Evolutionary conservation across 805 yeast genomes (phyloP).

Genomic region (Kodamaea restingae): DNA sequence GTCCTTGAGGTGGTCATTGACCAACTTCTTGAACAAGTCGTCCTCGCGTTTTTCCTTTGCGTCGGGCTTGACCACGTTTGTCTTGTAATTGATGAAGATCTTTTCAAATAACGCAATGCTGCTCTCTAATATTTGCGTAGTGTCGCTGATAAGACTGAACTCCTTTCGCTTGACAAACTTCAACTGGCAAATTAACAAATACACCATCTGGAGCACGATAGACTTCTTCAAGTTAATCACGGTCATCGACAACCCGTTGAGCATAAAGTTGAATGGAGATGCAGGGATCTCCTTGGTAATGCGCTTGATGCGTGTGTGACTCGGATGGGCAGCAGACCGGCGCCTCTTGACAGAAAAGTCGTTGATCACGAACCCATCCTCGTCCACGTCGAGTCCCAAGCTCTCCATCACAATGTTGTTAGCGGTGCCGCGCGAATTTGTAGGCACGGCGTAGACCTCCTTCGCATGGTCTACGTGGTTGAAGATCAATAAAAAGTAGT

Average conservation of each 20-base stretch:
- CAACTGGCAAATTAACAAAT: constrained; percentile 37
- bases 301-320: constrained; percentile 11
- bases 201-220: constrained; percentile 40
- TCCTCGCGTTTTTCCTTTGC: constrained; percentile 28
- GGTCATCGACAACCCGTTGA: constrained; percentile 41
- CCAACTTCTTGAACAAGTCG: constrained; percentile 32
- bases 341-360: constrained; percentile 40
- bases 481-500: constrained; percentile 35
- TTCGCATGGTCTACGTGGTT: constrained; percentile 21
- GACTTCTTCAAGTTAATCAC: constrained; percentile 42
- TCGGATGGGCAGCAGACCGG: constrained; percentile 12
- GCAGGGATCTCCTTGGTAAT: constrained; percentile 27
- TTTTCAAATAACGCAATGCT: constrained; percentile 33
- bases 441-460: constrained; percentile 8
- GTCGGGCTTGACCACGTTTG: constrained; percentile 18
- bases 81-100: constrained; percentile 37
- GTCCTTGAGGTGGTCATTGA: constrained; percentile 37
- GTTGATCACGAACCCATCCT: constrained; percentile 43
- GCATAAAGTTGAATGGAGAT: constrained; percentile 39
- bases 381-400: constrained; percentile 39
- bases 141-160: constrained; percentile 9
- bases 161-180: constrained; percentile 30
- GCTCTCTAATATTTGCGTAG: constrained; percentile 18
- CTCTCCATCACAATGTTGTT: constrained; percentile 28
- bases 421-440: constrained; percentile 8